Base-by-base conservation (phyloP, 106 monocot species). In the Gastrodia elata region DNA sequence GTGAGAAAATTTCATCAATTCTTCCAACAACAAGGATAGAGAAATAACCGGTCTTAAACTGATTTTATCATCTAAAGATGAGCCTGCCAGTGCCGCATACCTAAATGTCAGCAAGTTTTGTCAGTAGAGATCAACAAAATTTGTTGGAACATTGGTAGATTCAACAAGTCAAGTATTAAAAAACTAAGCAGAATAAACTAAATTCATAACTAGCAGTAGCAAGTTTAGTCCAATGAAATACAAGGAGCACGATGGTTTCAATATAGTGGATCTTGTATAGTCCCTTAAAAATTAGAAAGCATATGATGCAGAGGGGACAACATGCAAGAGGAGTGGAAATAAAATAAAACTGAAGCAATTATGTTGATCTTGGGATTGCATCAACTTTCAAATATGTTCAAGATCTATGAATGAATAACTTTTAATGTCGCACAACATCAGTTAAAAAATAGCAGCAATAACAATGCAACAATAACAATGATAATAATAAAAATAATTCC, bases 1-100 rank as follows among this genome's bases (percentile, higher is more conserved):
- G 4, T 14, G 38, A 61, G 32, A 59, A 52, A 67, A 74, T 68
- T 39, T 14, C 25, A 24, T 22, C 24, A 1, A 38, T 68, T 39
- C 22, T 40, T 69, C 40, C 10, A 69, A 40, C 25, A 16, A 25
- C 11, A 69, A 69, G 25, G 11, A 6, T 18, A 28, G 15, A 75
- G 68, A 69, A 80, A 32, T 84, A 88, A 98, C 97, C 25, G 93
- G 93, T 38, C 80, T 84, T 70, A 91, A 83, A 80, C 78, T 86
- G 85, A 87, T 80, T 82, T 68, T 88, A 80, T 91, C 86, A 74
- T 74, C 79, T 41, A 48, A 74, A 75, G 93, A 86, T 40, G 90
- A 79, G 20, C 88, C 97, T 40, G 88, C 79, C 68, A 98, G 73
- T 74, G 93, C 97, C 33, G 97, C 77, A 77, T 98, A 98, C 70